Evolutionary conservation across 2,329 filamentous ascomycete genomes (phyloP), one percentile per base, ranked within the genome.

Genomic region (Neonectria magnoliae): DNA sequence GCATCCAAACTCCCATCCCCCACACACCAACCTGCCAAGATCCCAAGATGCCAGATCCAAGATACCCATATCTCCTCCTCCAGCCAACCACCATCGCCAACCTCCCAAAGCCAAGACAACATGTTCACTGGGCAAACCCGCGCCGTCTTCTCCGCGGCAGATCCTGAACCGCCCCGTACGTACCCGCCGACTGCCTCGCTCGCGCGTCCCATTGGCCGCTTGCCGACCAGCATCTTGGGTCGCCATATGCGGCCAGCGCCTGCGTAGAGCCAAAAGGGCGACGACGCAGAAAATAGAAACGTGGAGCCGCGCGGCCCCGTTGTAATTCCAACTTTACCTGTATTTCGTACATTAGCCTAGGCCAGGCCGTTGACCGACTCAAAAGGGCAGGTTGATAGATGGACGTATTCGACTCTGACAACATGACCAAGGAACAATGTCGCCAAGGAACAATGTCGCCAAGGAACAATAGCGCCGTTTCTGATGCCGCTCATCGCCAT

Each of bases 181-280:
- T 44, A 56, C 38, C 47, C 55, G 42, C 42, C 55, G 42, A 14
- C 50, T 22, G n/a, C n/a, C 14, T 42, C 22, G 13, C 9, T 31
- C 45, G 29, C 38, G 44, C 52, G 16, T 22, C 18, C 18, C 36
- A 60, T 73, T 73, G 69, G 71, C 55, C 58, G 47, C 36, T 59
- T 45, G 42, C 56, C 51, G 66, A 50, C 48, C 57, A 66, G 60
- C 62, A 63, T 62, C 52, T 47, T 54, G 63, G 71, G 71, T 69
- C 71, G 69, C 64, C 57, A 57, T 60, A 68, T 62, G 68, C 65
- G 70, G 71, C 67, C 71, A 70, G 71, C 71, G 71, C 61, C 69
- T 73, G 71, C 36, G 6, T n/a, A 38, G 36, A 38, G 36, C 36
- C 66, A 73, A 31, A 6, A 25, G 5, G 5, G 25, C 25, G 47